Evolutionary conservation across 805 yeast species (phyloP), one percentile per base, ranked within the genome.

Genomic region (Spathaspora girioi): DNA sequence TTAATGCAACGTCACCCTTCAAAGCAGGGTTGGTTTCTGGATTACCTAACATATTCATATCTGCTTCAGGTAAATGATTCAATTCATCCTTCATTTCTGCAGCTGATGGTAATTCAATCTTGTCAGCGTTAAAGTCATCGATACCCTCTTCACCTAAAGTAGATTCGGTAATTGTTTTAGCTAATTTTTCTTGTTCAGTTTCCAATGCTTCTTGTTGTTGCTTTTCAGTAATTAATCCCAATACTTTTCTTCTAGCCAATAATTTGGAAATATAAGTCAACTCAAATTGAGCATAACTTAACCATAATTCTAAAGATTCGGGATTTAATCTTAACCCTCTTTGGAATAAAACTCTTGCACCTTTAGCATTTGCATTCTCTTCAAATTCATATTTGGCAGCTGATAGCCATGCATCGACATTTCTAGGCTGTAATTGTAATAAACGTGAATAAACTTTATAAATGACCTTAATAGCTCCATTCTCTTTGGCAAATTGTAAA

Each of bases 371-470:
- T 41, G 93, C 88, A 67, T 94, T 90, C 27, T 80, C 81, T 59
- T 93, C 97, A 61, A 89, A 86, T 70, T 94, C 98, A 69, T 89
- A 90, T 64, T 89, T 89, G 29, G 97, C 97, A 20, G 97, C 97
- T 61, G 89, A 81, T 43, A 94, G 81, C 99, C 99, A 94, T 15
- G 93, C 87, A 59, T 86, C 87, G 2, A 90, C 81, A 62, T 92
- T 88, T 43, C 87, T 80, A n/a, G 99, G 98, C 65, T 94, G 98
- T 56, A 91, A 71, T 67, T 86, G 89, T 59, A 94, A 75, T 58
- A 93, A 75, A 52, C 82, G 81, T 5, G 92, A 84, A 66, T 91
- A 89, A 7, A 89, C 83, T 56, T 83, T 83, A 64, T 88, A 89
- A 15, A 87, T 81, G 49, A 83, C 83, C 60, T 84, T 86, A 55